These are phyloP conservation scores for Henckelia pumila DNA, from an alignment of 257 asterid species.

Conservation along the genomic window DNA sequence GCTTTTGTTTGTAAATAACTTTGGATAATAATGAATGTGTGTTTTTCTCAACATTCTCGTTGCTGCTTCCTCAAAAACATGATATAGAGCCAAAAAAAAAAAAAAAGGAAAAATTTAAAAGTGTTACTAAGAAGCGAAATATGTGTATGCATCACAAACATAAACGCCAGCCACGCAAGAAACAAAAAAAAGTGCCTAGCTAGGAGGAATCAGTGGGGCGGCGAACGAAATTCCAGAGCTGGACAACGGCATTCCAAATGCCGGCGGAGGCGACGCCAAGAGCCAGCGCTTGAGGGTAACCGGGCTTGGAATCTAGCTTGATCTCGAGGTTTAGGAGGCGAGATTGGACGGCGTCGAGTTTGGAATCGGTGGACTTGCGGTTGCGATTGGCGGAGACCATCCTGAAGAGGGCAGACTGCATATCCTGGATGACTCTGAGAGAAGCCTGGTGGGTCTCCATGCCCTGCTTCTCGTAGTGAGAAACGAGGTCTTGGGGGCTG, in stretches of 20 bases:
- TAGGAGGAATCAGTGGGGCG: constrained; percentile 41
- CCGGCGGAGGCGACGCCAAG: constrained; percentile 70
- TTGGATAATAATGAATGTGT: neutral
- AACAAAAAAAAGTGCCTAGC: neutral
- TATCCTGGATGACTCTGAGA: constrained; percentile 72
- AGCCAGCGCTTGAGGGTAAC: constrained; percentile 62
- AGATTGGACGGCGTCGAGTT: constrained; percentile 65
- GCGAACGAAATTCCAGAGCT: constrained; percentile 58
- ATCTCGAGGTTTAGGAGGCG: constrained; percentile 59
- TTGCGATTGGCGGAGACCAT: constrained; percentile 33
- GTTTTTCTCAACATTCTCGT: neutral
- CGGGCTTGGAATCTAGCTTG: constrained; percentile 86
- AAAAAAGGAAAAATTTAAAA: too few relatives aligned
- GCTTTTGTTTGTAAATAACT: neutral
- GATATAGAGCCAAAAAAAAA: too few relatives aligned
- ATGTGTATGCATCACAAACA: neutral
- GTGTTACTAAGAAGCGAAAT: too few relatives aligned
- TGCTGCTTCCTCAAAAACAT: neutral
- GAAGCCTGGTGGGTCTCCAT: constrained; percentile 76
- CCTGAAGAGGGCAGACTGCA: constrained; percentile 73
- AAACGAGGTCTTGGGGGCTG: constrained; percentile 64
- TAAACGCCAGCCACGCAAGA: neutral
- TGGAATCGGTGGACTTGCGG: constrained; percentile 35
- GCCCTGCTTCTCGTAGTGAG: constrained; percentile 83
- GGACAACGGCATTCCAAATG: constrained; percentile 45